Base-by-base conservation (phyloP, 2,329 filamentous ascomycete genomes). In the Ophiosphaerella narmari region DNA sequence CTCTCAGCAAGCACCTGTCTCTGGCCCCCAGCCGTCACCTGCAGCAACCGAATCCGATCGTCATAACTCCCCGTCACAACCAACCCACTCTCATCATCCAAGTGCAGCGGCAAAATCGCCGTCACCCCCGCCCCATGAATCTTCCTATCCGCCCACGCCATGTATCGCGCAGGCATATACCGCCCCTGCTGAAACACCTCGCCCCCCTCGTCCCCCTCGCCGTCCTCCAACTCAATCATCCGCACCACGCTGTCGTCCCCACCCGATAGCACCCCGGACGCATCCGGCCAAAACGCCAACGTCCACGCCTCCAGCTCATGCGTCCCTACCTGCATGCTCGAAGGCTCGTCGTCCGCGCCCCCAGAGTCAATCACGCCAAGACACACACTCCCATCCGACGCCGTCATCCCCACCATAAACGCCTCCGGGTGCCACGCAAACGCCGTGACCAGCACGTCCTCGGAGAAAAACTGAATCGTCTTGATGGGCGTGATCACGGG, bases 41-140 rank as follows among this genome's bases (percentile, higher is more conserved):
- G 71, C 41, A 89, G 81, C 1, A 96, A 78, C 11, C 93, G 84
- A 14, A 97, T 77, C 53, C 81, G 79, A 62, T 97, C 92, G 63
- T 97, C 94, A 66, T 97, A 99, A 67, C 90, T 95, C 4, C 94
- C 94, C 0, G 92, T 97, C 2, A 96, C 65, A 2, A 96, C 72
- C 4, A 94, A 26, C 7, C 18, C 66, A 4, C 80, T 77, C 7
- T 55, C 50, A 1, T 79, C 78, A 21, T 49, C 54, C 51, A 3
- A 76, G 75, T 80, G 76, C 2, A 96, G 75, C 0, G 91, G 90
- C 2, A 97, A 73, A 46, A 97, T 94, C 2, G 90, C 85, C 0
- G 92, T 96, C 1, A 97, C 89, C 9, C 94, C 93, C 1, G 91
- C 91, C n/a, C 79, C 78, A 64, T 96, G 91, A 13, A 82, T 80